Evolutionary conservation across 208 protist genomes (phyloP), one percentile per base, ranked within the genome.

Genomic region (Crithidia fasciculata): DNA sequence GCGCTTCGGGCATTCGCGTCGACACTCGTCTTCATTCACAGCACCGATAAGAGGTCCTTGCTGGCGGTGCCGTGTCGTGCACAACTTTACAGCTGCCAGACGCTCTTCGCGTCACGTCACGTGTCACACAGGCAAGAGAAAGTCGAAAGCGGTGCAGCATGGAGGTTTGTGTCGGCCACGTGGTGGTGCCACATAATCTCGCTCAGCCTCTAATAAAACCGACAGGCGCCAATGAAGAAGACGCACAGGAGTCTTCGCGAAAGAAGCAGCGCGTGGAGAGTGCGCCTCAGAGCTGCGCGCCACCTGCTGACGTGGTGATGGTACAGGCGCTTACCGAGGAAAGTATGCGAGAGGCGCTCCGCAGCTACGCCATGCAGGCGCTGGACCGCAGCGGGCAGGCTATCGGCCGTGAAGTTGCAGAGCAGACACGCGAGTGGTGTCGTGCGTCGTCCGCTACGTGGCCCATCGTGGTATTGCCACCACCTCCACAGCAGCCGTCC

Each of bases 301-400:
- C 3, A 28, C 36, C 15, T 5, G 7, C 12, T 9, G 59, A 73
- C 44, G 57, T 78, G 2, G 43, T 78, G 59, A 19, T 39, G 10
- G 49, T 55, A 16, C 8, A 58, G 3, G 66, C 13, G 59, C 63
- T 69, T 12, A 47, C 59, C 19, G 66, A 50, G 45, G 36, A 59
- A 8, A n/a, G n/a, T 16, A 55, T 78, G n/a, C 41, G 59, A 5
- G 44, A 62, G 0, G 66, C 73, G n/a, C 59, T 78, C 44, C 66
- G 53, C 37, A 41, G n/a, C 13, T 72, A 78, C 66, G 73, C 66
- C 15, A 47, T 69, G n/a, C 54, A 63, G 4, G 15, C 28, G 5
- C 56, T 78, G 0, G 41, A 44, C 19, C 28, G 56, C n/a, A 16
- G 15, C 15, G 58, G 12, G 19, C 37, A 18, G 18, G 10, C 2